Evolutionary conservation across 2,329 filamentous ascomycete genomes (phyloP).

Genomic region (Bipolaris cookei): DNA sequence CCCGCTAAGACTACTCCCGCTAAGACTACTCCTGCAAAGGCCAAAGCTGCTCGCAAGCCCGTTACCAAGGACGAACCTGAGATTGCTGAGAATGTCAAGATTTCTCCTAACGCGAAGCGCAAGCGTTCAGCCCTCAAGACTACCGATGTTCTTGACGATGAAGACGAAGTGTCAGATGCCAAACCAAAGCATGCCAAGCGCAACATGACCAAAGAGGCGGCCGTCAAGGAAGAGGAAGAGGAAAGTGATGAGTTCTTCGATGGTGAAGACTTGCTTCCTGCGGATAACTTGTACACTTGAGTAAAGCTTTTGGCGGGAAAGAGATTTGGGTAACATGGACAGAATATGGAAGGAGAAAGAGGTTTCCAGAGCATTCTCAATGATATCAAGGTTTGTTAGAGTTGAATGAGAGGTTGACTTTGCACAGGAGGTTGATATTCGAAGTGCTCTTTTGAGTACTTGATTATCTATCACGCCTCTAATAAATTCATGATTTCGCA

Average conservation of each 20-base stretch:
- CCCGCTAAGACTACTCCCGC: background rate
- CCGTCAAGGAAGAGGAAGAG: background rate
- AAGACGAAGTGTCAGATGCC: background rate
- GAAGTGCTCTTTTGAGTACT: background rate
- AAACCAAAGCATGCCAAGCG: conserved; percentile 16
- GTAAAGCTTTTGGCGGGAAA: too few species aligned
- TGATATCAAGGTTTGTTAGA: too few species aligned
- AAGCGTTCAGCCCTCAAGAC: conserved; percentile 26
- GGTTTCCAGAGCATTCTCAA: too few species aligned
- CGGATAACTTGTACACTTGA: background rate
- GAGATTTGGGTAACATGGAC: too few species aligned
- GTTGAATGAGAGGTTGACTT: too few species aligned
- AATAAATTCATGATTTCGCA: background rate
- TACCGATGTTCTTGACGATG: background rate
- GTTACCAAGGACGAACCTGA: conserved; percentile 11
- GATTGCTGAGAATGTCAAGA: background rate
- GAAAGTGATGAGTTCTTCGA: conserved; percentile 16
- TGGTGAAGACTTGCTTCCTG: conserved; percentile 8
- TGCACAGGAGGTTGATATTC: background rate
- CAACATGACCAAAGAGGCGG: background rate
- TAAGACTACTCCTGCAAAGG: background rate
- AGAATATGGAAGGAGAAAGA: too few species aligned
- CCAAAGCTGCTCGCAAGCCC: conserved; percentile 10
- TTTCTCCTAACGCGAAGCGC: conserved; percentile 23
- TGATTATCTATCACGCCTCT: background rate